Percentiles rank a stretch among this genome's conserved stretches.
phyloP scores from a whole-genome alignment of 352 stramenopile genomes.

The Globisporangium radiosum region DNA sequence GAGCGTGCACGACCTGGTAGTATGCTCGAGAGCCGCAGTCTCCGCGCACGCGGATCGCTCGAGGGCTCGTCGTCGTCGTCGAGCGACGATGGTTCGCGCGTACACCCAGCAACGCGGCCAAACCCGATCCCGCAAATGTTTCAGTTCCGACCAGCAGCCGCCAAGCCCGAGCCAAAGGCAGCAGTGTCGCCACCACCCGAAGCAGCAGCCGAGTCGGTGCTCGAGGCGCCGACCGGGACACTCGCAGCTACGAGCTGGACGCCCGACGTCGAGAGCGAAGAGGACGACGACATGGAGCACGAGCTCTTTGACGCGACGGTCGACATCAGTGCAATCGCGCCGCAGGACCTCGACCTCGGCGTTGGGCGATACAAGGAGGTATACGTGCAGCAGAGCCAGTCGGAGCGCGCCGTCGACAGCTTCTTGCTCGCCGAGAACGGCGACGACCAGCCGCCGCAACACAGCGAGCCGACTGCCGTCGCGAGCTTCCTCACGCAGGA shows the following conservation, averaged over 20 bases:
- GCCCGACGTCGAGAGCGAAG: slow-evolving; percentile 15
- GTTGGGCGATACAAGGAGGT: slow-evolving; percentile 53
- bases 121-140: slow-evolving; percentile 53
- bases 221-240: no score
- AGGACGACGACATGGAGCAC: slow-evolving; percentile 17
- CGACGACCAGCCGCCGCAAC: neutral
- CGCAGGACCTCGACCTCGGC: slow-evolving; percentile 35
- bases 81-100: slow-evolving; percentile 4
- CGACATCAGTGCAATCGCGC: slow-evolving; percentile 12
- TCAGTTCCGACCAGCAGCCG: slow-evolving; percentile 44
- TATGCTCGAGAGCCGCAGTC: slow-evolving; percentile 13
- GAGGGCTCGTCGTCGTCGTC: slow-evolving; percentile 11
- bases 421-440: slow-evolving; percentile 33
- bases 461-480: neutral
- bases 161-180: slow-evolving; percentile 12
- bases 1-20: slow-evolving; percentile 6
- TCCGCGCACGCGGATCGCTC: slow-evolving; percentile 21
- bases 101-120: slow-evolving; percentile 23
- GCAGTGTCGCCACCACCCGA: no score
- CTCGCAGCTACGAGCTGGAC: neutral
- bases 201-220: neutral
- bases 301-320: slow-evolving; percentile 22
- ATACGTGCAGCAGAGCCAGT: slow-evolving; percentile 17
- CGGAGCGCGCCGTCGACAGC: slow-evolving; percentile 42
- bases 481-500: slow-evolving; percentile 13